These are phyloP conservation scores for Wallacemonas sp. DNA, from an alignment of 208 protist species.

Conservation along the genomic window DNA sequence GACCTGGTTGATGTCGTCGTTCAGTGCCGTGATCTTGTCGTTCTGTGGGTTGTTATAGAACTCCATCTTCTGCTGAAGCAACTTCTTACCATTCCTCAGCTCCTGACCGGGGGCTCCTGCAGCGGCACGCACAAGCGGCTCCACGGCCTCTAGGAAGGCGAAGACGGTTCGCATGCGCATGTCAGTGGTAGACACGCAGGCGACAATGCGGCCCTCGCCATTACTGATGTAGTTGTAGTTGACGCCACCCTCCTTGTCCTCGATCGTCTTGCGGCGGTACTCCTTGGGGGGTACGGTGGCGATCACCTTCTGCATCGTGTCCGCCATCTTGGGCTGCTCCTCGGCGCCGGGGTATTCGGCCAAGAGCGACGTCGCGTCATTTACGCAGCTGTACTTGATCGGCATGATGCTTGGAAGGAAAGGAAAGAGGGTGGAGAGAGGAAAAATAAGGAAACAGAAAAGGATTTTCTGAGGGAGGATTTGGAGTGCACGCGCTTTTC, in stretches of 20 bases:
- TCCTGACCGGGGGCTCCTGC: conserved; percentile 47
- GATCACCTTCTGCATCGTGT: conserved; percentile 91
- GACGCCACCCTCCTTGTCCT: conserved; percentile 89
- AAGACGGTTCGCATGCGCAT: conserved; percentile 92
- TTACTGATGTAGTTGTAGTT: conserved; percentile 94
- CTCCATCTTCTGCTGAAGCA: conserved; percentile 93
- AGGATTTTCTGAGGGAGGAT: no score
- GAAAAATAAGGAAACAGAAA: conserved; percentile 16
- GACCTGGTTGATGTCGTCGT: conserved; percentile 90
- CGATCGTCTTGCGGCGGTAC: conserved; percentile 89
- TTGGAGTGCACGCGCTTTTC: no score
- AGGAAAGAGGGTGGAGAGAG: not conserved
- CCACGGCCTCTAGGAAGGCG: conserved; percentile 89
- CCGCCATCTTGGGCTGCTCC: conserved; percentile 72
- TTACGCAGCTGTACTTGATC: conserved; percentile 92
- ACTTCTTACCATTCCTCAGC: conserved; percentile 88
- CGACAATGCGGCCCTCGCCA: conserved; percentile 86
- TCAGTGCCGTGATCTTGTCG: conserved; percentile 89
- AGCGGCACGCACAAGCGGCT: conserved; percentile 75
- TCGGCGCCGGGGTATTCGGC: conserved; percentile 78
- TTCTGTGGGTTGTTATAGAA: conserved; percentile 94
- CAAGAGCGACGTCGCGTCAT: conserved; percentile 75
- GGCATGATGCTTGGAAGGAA: conserved; percentile 52
- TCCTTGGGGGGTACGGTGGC: conserved; percentile 78
- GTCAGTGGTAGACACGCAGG: conserved; percentile 82